Evolutionary conservation across 2,329 filamentous ascomycete species (phyloP).

Genomic region (Fusarium dimerum): DNA sequence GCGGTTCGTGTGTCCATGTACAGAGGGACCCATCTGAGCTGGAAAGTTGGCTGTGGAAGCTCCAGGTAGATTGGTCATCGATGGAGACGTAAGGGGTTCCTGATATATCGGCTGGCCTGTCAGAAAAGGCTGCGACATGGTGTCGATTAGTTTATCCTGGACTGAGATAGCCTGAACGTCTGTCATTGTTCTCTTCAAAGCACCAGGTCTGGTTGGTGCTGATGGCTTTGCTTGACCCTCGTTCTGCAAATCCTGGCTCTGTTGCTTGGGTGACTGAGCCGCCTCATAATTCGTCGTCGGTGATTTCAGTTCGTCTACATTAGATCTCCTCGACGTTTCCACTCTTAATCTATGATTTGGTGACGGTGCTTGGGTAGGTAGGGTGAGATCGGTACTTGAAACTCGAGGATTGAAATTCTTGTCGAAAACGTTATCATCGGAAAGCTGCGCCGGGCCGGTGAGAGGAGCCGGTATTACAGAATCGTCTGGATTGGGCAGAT

Average conservation of each 20-base stretch:
- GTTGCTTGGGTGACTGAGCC: constrained; percentile 45
- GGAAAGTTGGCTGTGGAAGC: constrained; percentile 46
- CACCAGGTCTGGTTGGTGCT: constrained; percentile 61
- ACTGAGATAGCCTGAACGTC: constrained; percentile 74
- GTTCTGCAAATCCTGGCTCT: constrained; percentile 56
- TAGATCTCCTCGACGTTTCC: constrained; percentile 15
- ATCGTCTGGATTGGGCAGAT: constrained; percentile 52
- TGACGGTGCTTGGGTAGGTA: constrained; percentile 36
- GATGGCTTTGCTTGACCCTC: constrained; percentile 56
- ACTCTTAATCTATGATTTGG: constrained; percentile 21
- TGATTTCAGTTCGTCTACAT: constrained; percentile 8
- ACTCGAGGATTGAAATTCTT: constrained; percentile 67
- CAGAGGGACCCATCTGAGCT: constrained; percentile 53
- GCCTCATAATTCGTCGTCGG: constrained; percentile 18
- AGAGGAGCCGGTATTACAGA: constrained; percentile 57
- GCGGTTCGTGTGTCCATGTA: constrained; percentile 88
- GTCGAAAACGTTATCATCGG: constrained; percentile 82
- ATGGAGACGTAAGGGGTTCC: constrained; percentile 46
- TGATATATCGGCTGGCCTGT: constrained; percentile 41
- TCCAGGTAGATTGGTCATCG: constrained; percentile 37
- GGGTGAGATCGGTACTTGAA: constrained; percentile 50
- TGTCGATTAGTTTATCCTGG: constrained; percentile 82
- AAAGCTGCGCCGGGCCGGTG: constrained; percentile 75
- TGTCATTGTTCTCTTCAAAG: constrained; percentile 83
- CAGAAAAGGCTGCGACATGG: constrained; percentile 79